Evolutionary conservation across 129 eudicot genomes (phyloP).

Genomic region (carrot (Daucus carota)): DNA sequence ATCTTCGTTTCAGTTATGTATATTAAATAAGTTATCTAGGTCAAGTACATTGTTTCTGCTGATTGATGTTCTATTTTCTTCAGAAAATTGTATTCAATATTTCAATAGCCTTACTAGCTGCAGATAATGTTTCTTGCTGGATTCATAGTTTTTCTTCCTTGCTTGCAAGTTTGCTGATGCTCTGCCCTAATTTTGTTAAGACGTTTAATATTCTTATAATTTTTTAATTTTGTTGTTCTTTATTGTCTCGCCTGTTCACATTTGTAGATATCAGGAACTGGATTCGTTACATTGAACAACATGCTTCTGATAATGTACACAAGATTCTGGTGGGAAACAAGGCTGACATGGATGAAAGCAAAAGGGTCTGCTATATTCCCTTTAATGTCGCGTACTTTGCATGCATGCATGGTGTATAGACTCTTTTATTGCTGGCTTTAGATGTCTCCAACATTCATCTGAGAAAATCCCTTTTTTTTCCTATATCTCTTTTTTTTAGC

Average conservation of each 20-base stretch:
- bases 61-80: not conserved
- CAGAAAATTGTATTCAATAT: not conserved
- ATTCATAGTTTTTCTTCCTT: not conserved
- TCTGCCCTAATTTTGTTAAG: not conserved
- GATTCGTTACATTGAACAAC: conserved; percentile 92
- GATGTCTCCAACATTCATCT: conserved; percentile 13
- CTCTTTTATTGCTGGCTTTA: not conserved
- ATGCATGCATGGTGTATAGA: too few species aligned
- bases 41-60: not conserved
- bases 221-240: not conserved
- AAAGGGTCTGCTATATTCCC: conserved; percentile 45
- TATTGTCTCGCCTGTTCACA: not conserved
- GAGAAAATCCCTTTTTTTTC: not conserved
- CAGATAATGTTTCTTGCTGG: not conserved
- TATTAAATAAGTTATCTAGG: not conserved
- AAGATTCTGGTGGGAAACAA: conserved; percentile 89
- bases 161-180: not conserved
- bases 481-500: not conserved
- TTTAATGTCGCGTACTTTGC: not conserved
- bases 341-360: conserved; percentile 98
- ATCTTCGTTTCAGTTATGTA: not conserved
- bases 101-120: not conserved
- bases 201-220: not conserved
- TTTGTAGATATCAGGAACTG: conserved; percentile 82
- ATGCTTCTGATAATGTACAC: conserved; percentile 94